Evolutionary conservation across 179 eudicot species (phyloP), one percentile per base, ranked within the genome.

Genomic region (Amaranthus tricolor): DNA sequence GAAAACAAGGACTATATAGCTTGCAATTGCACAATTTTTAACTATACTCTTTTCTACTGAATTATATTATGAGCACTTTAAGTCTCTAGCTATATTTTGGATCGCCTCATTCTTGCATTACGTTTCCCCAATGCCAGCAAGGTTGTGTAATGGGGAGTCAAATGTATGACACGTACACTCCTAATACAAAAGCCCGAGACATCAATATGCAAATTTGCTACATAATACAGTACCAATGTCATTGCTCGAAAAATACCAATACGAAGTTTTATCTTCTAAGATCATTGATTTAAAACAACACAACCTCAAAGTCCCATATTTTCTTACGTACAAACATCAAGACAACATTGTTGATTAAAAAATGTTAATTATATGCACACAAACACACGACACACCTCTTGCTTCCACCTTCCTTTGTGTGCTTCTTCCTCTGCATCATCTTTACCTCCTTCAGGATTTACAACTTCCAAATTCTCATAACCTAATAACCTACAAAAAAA

Each of bases 351-450:
- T 53, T 7, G 5, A 48, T 24, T 4, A 9, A 24, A 12, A 15
- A 72, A 48, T 12, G 14, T 6, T 13, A 10, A 6, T 17, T 9
- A 17, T 14, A 72, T n/a, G 7, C 5, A 14, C 13, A 14, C 12
- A 15, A 61, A 63, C 19, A 43, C 17, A 77, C 66, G 40, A 66
- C 65, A 54, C 11, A 82, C 87, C 87, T 84, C 87, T 70, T 84
- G 85, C 61, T 75, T 82, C 87, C 87, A 84, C 76, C 87, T 71
- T 70, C 87, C 87, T 77, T 79, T 82, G 14, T 71, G 83, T 1
- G 87, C 87, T 80, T 84, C 87, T 72, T 84, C 87, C 52, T 82
- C 85, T n/a, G 87, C 87, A 72, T 84, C 87, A 40, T 74, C 85
- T 54, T 82, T 20, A 45, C 87, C 87, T 45, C 87, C 87, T 40